Conservation (phyloP, 179 eudicot species). For the Pouteria campechiana region DNA sequence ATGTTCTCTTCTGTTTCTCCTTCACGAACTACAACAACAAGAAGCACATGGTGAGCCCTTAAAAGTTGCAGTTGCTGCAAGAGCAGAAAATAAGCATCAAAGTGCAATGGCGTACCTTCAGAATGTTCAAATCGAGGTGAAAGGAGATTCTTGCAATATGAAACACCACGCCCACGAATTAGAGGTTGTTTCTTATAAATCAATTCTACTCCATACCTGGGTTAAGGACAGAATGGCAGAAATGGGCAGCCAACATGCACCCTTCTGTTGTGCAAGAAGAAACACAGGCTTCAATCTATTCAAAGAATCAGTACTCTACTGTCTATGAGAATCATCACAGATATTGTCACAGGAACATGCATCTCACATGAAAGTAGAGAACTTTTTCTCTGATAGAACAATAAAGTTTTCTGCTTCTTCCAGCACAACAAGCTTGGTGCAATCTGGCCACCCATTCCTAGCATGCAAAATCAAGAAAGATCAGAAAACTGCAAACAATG, state of each 20-base stretch:
- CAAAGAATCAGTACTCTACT: conserved; percentile 13
- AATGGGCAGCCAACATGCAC: conserved; percentile 27
- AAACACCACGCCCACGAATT: conserved; percentile 94
- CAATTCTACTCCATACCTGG: conserved; percentile 94
- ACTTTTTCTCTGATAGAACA: conserved; percentile 11
- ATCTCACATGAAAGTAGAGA: conserved; percentile 9
- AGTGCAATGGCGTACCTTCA: conserved; percentile 43
- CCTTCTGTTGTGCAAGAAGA: conserved; percentile 22
- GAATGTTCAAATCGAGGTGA: conserved; percentile 98
- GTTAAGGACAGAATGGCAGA: conserved; percentile 8
- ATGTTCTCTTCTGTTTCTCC: conserved; percentile 68
- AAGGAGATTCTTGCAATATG: conserved; percentile 98
- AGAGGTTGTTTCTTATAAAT: conserved; percentile 80
- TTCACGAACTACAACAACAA: conserved; percentile 38
- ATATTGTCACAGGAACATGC: not conserved
- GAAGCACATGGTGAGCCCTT: conserved; percentile 6
- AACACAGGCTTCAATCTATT: conserved; percentile 13
- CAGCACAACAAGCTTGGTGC: conserved; percentile 26
- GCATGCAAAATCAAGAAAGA: conserved; percentile 11
- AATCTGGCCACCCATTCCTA: conserved; percentile 18
- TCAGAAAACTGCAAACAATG: conserved; percentile 6
- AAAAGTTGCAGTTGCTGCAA: not conserved
- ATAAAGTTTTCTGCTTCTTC: conserved; percentile 18
- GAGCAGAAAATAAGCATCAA: not conserved
- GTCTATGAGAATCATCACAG: not conserved